Evolutionary conservation across 495 filamentous ascomycete genomes (phyloP).

Genomic region (Delitschia confertaspora): DNA sequence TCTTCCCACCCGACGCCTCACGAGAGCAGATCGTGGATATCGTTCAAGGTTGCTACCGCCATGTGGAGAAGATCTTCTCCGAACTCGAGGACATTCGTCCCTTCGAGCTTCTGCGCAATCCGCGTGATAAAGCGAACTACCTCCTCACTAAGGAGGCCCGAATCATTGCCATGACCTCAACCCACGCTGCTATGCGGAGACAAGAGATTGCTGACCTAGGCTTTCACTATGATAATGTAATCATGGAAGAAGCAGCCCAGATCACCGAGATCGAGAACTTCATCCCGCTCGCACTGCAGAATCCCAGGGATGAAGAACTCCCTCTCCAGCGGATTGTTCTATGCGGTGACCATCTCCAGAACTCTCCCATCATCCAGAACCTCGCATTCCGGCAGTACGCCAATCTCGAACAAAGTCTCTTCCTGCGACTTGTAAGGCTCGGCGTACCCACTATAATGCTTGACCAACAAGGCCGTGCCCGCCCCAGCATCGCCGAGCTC

Average conservation of each 20-base stretch:
- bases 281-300: slow-evolving; percentile 84
- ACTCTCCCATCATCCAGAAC: slow-evolving; percentile 91
- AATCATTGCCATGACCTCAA: slow-evolving; percentile 96
- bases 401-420: slow-evolving; percentile 90
- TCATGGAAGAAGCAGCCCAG: slow-evolving; percentile 98
- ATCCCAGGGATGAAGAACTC: slow-evolving; percentile 60
- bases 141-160: slow-evolving; percentile 89
- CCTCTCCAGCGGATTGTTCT: slow-evolving; percentile 81
- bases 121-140: slow-evolving; percentile 90
- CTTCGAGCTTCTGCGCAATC: slow-evolving; percentile 83
- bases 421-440: slow-evolving; percentile 79
- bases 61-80: slow-evolving; percentile 84
- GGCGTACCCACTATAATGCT: slow-evolving; percentile 84
- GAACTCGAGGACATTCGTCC: slow-evolving; percentile 90
- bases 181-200: slow-evolving; percentile 94
- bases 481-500: slow-evolving; percentile 76
- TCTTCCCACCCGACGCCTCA: slow-evolving; percentile 58
- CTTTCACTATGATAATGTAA: slow-evolving; percentile 94
- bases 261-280: slow-evolving; percentile 98
- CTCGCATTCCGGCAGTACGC: slow-evolving; percentile 94
- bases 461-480: slow-evolving; percentile 84
- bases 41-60: slow-evolving; percentile 76
- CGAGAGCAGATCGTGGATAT: slow-evolving; percentile 67
- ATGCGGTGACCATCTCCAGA: slow-evolving; percentile 92
- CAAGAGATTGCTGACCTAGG: slow-evolving; percentile 84